Evolutionary conservation across 345 rosid species (phyloP), one percentile per base, ranked within the genome.

Genomic region (Eucalyptus pauciflora): DNA sequence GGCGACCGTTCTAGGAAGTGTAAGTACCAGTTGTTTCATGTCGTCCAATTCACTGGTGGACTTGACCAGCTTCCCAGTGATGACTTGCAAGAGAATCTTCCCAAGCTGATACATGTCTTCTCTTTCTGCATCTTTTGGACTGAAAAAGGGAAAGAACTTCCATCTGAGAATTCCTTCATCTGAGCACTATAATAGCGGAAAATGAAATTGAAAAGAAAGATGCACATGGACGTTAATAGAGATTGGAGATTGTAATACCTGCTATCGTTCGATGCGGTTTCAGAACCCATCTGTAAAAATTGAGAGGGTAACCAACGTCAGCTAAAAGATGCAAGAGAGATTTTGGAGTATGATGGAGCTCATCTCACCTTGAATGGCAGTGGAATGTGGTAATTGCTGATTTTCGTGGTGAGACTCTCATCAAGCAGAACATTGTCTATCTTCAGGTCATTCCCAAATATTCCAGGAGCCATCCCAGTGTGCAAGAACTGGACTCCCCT

Each of bases 401-500:
- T 90, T 92, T 97, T 97, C 43, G 96, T 93, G 5, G 95, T 93
- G 88, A 97, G 98, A 91, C 91, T 92, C 37, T 96, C 98, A 90
- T 95, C 99, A 89, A 97, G 91, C 92, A 96, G 79, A 46, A 97
- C 94, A 89, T 95, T 94, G 41, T 95, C 97, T 14, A 96, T 92
- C 91, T 96, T 94, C 90, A 97, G 69, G 91, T 95, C 93, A 88
- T 96, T 96, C 89, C 99, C 98, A 62, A 92, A 95, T 60, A 97
- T 92, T 24, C 97, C 97, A 18, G 97, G 96, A 37, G 98, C 93
- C 52, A 96, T 95, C 90, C 98, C 99, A 22, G 95, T 93, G 92
- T 97, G 99, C 92, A 97, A 92, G 95, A 97, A 97, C 86, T 96
- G 99, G 88, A 96, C 93, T 89, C 99, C 99, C 87, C 98, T 95